These are phyloP conservation scores for Durusdinium trenchii DNA, from an alignment of 73 alveolate species.

Conservation along the genomic window DNA sequence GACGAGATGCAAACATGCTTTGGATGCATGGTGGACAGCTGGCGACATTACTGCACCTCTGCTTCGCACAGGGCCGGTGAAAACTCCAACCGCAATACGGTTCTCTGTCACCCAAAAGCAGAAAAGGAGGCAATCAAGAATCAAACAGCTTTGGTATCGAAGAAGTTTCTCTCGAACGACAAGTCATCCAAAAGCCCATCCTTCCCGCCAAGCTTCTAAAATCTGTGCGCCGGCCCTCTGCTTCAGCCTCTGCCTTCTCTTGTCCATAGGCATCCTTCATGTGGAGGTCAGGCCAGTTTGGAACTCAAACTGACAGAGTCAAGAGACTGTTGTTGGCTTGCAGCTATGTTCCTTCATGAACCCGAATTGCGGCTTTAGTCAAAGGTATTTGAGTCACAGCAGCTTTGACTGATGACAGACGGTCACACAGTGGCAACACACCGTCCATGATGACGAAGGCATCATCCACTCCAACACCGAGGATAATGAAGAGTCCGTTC, in stretches of 20 bases:
- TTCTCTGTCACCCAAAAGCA: not conserved
- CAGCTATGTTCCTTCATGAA: too few relatives aligned
- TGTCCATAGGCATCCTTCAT: constrained; percentile 86
- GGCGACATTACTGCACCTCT: constrained; percentile 82
- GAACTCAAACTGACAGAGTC: not conserved
- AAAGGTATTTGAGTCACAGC: too few relatives aligned
- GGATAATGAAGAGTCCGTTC: constrained; percentile 86
- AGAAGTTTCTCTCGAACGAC: not conserved
- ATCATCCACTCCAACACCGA: constrained; percentile 90
- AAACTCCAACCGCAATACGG: not conserved
- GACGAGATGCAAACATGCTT: constrained; percentile 65
- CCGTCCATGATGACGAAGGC: constrained; percentile 86
- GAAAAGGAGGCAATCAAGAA: not conserved
- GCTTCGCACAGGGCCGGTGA: not conserved
- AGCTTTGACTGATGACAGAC: not conserved
- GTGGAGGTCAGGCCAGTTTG: not conserved
- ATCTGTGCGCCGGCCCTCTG: constrained; percentile 82
- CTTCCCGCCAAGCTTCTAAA: constrained; percentile 27
- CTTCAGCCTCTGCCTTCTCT: constrained; percentile 92
- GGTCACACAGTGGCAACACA: not conserved
- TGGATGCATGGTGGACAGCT: constrained; percentile 82
- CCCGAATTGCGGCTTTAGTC: too few relatives aligned
- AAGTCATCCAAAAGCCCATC: not conserved
- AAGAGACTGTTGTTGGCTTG: not conserved
- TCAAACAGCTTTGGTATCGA: not conserved